Evolutionary conservation across 2,329 filamentous ascomycete genomes (phyloP).

Genomic region (Fusarium agapanthi): DNA sequence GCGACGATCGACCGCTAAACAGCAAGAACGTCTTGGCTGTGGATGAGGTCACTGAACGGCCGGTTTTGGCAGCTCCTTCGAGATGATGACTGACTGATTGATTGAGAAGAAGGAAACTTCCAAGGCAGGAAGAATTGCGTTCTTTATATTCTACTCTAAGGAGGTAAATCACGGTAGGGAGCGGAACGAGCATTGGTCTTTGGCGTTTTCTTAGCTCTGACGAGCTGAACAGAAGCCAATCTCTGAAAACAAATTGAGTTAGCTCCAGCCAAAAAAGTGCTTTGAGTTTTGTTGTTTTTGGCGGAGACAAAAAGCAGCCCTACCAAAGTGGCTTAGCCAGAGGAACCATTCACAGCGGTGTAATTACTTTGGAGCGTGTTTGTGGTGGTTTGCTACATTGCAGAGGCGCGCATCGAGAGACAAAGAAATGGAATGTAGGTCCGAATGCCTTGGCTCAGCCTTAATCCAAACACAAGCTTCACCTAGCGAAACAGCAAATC

Average conservation of each 20-base stretch:
- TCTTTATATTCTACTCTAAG: background rate
- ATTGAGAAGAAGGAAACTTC: background rate
- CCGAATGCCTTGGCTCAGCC: background rate
- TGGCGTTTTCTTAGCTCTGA: constrained; percentile 1
- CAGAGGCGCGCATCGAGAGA: background rate
- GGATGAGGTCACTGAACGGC: constrained; percentile 22
- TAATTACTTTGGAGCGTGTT: background rate
- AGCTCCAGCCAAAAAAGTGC: background rate
- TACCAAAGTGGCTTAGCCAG: background rate
- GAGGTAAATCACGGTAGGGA: background rate
- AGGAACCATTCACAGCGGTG: background rate
- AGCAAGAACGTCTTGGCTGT: constrained; percentile 16
- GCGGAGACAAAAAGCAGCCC: background rate
- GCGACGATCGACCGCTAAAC: constrained; percentile 16
- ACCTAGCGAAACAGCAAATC: background rate
- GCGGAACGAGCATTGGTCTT: background rate
- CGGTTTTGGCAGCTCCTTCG: constrained; percentile 3
- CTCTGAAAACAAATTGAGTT: constrained; percentile 2
- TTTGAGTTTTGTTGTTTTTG: background rate
- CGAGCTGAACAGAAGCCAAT: constrained; percentile 12
- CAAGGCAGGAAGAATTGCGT: background rate
- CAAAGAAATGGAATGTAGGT: background rate
- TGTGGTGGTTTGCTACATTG: background rate
- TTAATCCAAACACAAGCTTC: background rate
- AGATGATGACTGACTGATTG: background rate